Percentiles rank a stretch among this genome's conserved stretches.
Evolutionary conservation across 116 monocot species (phyloP).

Genomic region (Iris pallida): DNA sequence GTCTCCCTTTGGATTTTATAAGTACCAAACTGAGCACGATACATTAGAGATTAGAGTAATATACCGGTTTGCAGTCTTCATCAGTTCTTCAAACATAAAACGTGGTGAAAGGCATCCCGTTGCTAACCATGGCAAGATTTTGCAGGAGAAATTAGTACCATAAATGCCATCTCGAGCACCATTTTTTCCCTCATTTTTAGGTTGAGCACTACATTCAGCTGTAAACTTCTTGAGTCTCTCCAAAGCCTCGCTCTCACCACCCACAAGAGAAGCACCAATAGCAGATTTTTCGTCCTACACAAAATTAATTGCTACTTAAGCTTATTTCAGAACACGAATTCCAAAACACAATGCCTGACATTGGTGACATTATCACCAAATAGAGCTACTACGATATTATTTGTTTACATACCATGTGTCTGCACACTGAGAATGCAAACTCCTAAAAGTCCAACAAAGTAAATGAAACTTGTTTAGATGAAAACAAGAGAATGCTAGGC

Average conservation of each 20-base stretch:
- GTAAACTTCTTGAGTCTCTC: slow-evolving; percentile 79
- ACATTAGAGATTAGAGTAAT: neutral
- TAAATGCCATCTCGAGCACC: slow-evolving; percentile 60
- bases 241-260: slow-evolving; percentile 91
- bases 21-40: neutral
- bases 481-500: too few species aligned
- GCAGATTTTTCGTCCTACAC: slow-evolving; percentile 65
- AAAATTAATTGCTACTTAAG: neutral
- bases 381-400: too few species aligned
- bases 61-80: slow-evolving; percentile 73
- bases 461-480: too few species aligned
- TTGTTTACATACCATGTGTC: too few species aligned
- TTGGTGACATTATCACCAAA: too few species aligned
- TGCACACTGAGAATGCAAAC: too few species aligned
- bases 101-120: slow-evolving; percentile 95
- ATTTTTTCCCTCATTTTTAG: slow-evolving; percentile 39
- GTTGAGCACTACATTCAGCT: slow-evolving; percentile 61
- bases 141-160: slow-evolving; percentile 99
- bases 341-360: too few species aligned
- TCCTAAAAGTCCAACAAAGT: too few species aligned
- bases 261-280: slow-evolving; percentile 55
- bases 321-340: too few species aligned
- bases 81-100: slow-evolving; percentile 91
- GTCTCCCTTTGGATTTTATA: neutral
- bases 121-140: slow-evolving; percentile 97